A percentile compares a stretch with the other conserved stretches of the same genome.
Conservation (phyloP, 352 stramenopile species). For the Globisporangium emineosum region DNA sequence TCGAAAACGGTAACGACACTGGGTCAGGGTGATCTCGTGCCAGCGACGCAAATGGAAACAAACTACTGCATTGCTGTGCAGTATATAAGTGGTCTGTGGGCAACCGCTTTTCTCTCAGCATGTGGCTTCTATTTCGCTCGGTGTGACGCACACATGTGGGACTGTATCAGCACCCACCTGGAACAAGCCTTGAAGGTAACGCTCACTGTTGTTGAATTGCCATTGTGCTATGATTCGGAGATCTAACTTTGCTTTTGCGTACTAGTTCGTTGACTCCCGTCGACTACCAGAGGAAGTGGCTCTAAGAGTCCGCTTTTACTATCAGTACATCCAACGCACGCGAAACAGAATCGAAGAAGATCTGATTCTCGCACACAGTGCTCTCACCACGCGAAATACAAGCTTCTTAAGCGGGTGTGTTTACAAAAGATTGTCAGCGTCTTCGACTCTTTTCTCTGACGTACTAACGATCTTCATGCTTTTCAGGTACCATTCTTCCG, state of each 20-base stretch:
- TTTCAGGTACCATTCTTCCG: background rate
- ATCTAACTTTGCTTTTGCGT: background rate
- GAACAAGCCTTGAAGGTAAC: conserved; percentile 20
- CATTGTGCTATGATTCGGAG: background rate
- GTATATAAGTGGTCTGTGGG: conserved; percentile 25
- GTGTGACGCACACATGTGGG: conserved; percentile 15
- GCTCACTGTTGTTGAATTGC: background rate
- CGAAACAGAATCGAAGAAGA: conserved; percentile 4
- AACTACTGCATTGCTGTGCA: conserved; percentile 25
- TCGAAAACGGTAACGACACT: conserved; percentile 27
- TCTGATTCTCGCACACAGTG: background rate
- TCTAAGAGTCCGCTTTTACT: background rate
- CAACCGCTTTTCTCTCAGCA: conserved; percentile 19
- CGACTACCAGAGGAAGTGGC: background rate
- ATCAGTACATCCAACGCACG: background rate
- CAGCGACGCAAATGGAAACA: conserved; percentile 20
- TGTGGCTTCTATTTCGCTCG: conserved; percentile 28
- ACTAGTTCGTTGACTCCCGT: background rate
- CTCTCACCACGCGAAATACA: background rate
- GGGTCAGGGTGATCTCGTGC: conserved; percentile 23
- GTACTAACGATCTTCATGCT: background rate
- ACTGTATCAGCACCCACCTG: conserved; percentile 18
- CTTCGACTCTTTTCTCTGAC: background rate
- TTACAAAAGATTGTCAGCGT: background rate
- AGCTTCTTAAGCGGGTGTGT: background rate